A percentile compares a stretch with the other conserved stretches of the same genome.
These are phyloP conservation scores for Chrysanthemum lavandulifolium DNA, from an alignment of 129 eudicot species.

Conservation along the genomic window DNA sequence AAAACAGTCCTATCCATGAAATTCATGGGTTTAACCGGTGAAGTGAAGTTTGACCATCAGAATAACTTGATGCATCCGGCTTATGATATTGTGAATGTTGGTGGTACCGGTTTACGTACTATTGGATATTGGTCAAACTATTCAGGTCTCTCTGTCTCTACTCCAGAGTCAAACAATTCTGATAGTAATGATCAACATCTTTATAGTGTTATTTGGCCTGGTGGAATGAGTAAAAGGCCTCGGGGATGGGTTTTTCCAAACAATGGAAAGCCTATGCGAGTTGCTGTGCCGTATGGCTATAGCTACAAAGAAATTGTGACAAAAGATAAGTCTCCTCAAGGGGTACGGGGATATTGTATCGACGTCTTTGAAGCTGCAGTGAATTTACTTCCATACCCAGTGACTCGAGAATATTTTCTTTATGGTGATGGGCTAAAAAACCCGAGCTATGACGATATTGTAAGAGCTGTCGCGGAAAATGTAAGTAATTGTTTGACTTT, in stretches of 20 bases:
- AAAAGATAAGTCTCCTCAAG: conserved; percentile 23
- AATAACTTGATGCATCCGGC: conserved; percentile 43
- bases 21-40: conserved; percentile 57
- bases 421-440: conserved; percentile 51
- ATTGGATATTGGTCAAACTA: conserved; percentile 66
- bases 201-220: background rate
- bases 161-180: conserved; percentile 40
- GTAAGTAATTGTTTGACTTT: conserved; percentile 31
- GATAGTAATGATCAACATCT: background rate
- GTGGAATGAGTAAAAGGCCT: background rate
- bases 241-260: conserved; percentile 15
- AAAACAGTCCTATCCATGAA: conserved; percentile 31
- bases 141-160: conserved; percentile 50
- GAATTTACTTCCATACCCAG: conserved; percentile 60
- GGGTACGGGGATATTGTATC: conserved; percentile 52
- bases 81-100: conserved; percentile 56
- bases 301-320: conserved; percentile 50
- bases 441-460: conserved; percentile 50
- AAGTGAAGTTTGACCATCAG: conserved; percentile 31
- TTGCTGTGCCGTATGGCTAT: background rate
- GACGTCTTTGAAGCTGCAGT: conserved; percentile 64
- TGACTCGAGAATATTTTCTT: conserved; percentile 43
- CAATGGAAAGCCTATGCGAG: background rate
- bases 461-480: conserved; percentile 41
- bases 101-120: conserved; percentile 42